Evolutionary conservation across 176 grass and related monocot genomes (phyloP), one percentile per base, ranked within the genome.

Genomic region (Musa beccarii): DNA sequence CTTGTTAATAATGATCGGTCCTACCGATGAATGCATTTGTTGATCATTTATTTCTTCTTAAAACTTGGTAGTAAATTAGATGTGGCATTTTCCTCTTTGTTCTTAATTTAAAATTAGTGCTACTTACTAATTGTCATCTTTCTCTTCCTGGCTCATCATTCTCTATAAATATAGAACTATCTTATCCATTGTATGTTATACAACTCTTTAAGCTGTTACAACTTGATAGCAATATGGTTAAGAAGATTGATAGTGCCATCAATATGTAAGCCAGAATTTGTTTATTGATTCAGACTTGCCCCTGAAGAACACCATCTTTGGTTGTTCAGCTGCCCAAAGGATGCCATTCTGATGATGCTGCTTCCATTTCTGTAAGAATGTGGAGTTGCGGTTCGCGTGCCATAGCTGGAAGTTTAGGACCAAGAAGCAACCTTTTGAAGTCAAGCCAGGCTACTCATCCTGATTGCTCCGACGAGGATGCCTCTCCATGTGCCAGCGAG

Each of bases 381-480:
- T 66, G 61, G 75, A 28, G 50, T 52, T 66, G 66, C 19, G 75
- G 25, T 77, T 77, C 75, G 19, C 59, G 66, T 54, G 61, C 75
- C 59, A 53, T 77, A 52, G 62, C 22, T 66, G 62, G 62, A 53
- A 67, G 51, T 77, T 53, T 77, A 77, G 59, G 49, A 12, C n/a
- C 50, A 67, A 77, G 49, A 52, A 26, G n/a, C 10, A 66, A 14
- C 59, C 26, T 17, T 19, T 67, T 16, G 14, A 77, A 66, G 20
- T 62, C 75, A 66, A 51, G 49, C 49, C 59, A 22, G 17, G 23
- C 29, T 17, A 66, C 26, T 28, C 26, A 5, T 53, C 61, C 50
- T 26, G 62, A 77, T 77, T 77, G 62, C 49, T 77, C 62, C 25
- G 75, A 77, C 11, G 75, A 77, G 53, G 75, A 77, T 9, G 4